phyloP scores from a whole-genome alignment of 495 filamentous ascomycete genomes.

The Amphirosellinia nigrospora region DNA sequence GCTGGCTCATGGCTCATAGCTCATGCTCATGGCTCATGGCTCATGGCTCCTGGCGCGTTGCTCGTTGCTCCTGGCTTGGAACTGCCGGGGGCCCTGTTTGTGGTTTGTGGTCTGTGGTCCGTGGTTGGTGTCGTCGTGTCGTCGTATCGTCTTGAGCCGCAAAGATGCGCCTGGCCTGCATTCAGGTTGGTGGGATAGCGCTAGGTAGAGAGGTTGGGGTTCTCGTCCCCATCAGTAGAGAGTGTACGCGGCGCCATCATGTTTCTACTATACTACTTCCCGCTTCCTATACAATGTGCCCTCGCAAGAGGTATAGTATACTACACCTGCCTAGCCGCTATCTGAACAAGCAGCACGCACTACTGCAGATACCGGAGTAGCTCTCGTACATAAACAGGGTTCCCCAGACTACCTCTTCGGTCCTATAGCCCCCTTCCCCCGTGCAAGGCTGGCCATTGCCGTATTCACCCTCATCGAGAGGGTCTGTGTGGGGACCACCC shows the following conservation, averaged over 20 bases:
- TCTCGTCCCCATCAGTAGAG: not conserved
- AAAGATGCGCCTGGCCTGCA: not conserved
- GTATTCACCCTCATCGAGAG: not conserved
- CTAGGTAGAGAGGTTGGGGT: not conserved
- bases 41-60: too few relatives aligned
- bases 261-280: not conserved
- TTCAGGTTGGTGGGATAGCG: not conserved
- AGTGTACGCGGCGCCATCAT: not conserved
- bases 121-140: too few relatives aligned
- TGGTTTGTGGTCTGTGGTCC: too few relatives aligned
- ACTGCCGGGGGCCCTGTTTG: not conserved
- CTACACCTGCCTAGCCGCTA: not conserved
- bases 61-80: too few relatives aligned
- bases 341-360: not conserved
- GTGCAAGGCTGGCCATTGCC: not conserved
- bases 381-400: not conserved
- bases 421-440: not conserved
- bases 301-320: too few relatives aligned
- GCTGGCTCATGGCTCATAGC: too few relatives aligned
- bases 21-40: too few relatives aligned
- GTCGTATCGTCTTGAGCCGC: not conserved
- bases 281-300: not conserved
- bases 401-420: conserved; percentile 9
- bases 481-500: not conserved
- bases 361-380: not conserved